Conservation (phyloP, 2,329 filamentous ascomycete species). For the Plenodomus biglobosus region DNA sequence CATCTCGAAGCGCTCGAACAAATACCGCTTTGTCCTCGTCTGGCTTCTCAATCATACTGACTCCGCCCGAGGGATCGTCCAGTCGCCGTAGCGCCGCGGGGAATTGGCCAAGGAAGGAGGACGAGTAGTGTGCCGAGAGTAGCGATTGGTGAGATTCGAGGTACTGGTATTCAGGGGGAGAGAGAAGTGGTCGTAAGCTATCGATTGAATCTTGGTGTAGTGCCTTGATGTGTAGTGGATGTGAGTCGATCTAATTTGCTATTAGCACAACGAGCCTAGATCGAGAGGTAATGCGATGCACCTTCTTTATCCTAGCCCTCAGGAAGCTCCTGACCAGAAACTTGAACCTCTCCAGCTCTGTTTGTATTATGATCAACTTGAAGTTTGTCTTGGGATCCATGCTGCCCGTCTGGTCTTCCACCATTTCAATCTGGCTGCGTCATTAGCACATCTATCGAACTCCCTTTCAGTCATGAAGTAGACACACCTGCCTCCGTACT, state of each 20-base stretch:
- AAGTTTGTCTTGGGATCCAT: constrained; percentile 93
- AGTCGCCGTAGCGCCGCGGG: constrained; percentile 77
- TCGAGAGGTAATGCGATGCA: constrained; percentile 36
- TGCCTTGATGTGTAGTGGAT: constrained; percentile 72
- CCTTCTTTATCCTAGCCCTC: constrained; percentile 84
- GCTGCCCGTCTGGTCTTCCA: constrained; percentile 69
- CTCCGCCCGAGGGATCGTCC: constrained; percentile 86
- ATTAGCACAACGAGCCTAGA: constrained; percentile 5
- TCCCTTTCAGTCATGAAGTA: not conserved
- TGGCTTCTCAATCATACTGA: constrained; percentile 88
- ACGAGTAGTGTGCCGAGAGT: constrained; percentile 79
- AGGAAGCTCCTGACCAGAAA: constrained; percentile 84
- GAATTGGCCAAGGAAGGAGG: constrained; percentile 82
- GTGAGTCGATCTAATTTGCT: constrained; percentile 66
- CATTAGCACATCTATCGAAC: constrained; percentile 17
- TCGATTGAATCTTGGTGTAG: constrained; percentile 54
- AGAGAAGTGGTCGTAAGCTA: constrained; percentile 56
- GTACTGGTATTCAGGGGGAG: constrained; percentile 76
- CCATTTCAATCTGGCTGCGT: constrained; percentile 49
- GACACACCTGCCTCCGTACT: constrained; percentile 42
- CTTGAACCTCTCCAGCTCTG: constrained; percentile 91
- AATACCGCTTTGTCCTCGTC: constrained; percentile 85
- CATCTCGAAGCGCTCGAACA: constrained; percentile 67
- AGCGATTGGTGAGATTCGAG: constrained; percentile 82
- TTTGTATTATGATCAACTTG: constrained; percentile 90